These are phyloP conservation scores for Komagataella mondaviorum DNA, from an alignment of 805 yeast genomes.

Conservation along the genomic window DNA sequence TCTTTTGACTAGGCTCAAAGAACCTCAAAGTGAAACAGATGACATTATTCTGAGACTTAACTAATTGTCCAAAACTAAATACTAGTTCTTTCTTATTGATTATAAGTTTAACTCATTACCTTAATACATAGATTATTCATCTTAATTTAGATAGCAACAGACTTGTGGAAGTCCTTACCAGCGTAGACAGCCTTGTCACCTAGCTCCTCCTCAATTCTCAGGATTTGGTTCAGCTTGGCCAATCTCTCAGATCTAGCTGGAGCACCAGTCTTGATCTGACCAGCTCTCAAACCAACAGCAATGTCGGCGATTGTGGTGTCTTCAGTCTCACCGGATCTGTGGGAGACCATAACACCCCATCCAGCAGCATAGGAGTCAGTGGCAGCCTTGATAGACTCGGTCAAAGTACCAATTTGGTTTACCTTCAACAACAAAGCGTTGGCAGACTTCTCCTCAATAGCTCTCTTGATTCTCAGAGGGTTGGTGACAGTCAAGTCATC, in stretches of 20 bases:
- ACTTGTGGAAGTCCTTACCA: conserved; percentile 77
- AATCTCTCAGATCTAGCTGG: conserved; percentile 99
- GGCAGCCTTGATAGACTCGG: conserved; percentile 97
- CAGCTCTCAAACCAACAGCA: conserved; percentile 94
- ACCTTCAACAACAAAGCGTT: conserved; percentile 93
- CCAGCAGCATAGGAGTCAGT: conserved; percentile 87
- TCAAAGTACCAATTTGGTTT: conserved; percentile 94
- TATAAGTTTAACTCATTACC: background rate
- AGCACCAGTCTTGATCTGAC: conserved; percentile 99
- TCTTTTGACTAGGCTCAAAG: background rate
- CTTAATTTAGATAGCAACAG: conserved; percentile 15
- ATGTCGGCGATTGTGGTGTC: conserved; percentile 97
- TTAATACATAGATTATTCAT: background rate
- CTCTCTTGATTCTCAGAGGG: conserved; percentile 88
- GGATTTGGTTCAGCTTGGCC: conserved; percentile 96
- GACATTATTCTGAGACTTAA: background rate
- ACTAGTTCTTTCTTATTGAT: background rate
- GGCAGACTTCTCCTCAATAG: conserved; percentile 94
- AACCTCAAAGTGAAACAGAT: background rate
- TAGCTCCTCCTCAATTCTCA: conserved; percentile 97
- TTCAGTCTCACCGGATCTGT: conserved; percentile 99
- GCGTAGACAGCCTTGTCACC: conserved; percentile 97
- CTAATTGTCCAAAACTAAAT: no score
- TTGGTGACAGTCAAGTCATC: conserved; percentile 98
- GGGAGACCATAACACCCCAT: conserved; percentile 99